Base-by-base conservation (phyloP, 2,329 filamentous ascomycete genomes). In the Thermoascus crustaceus region DNA sequence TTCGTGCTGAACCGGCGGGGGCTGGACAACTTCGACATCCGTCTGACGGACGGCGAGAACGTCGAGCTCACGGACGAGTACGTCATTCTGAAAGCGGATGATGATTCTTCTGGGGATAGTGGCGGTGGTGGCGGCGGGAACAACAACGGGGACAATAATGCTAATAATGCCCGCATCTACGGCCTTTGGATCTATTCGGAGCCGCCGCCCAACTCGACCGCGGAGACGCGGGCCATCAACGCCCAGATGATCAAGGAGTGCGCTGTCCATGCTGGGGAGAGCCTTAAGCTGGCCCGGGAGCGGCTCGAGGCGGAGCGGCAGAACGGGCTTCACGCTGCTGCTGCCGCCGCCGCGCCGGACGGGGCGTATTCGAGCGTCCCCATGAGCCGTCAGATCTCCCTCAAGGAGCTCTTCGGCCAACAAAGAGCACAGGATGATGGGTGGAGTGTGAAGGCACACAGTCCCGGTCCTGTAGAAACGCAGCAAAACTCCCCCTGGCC, bases 1-100 rank as follows among this genome's bases (percentile, higher is more conserved):
- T 82, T 87, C 49, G 69, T 89, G 5, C 68, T 89, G 42, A 88
- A 85, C 60, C 72, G 84, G 29, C 73, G 78, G 25, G 77, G 78
- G 0, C 63, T 86, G 33, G 73, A 82, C 34, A 88, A 89, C 50
- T 71, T 87, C 35, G 69, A 79, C 25, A 66, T 85, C 8, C 75
- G 79, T 40, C 64, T 86, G n/a, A 55, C 53, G 10, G 59, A 63
- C 30, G 68, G 68, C 7, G 66, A 69, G 10, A 71, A 82, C 39
- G 76, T 83, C 25, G 82, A 87, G 57, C 66, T 82, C 16, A 71
- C 65, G 10, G 73, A 75, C 7, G 71, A 76, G 40, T 79, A 75
- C 46, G 67, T 80, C 29, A 80, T 80, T 37, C 55, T 80, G 34
- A 72, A 72, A 41, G 60, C 64, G 11, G 63, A 66, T 30, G 59